A percentile compares a stretch with the other conserved stretches of the same genome.
These are phyloP conservation scores for Candida patagonica DNA, from an alignment of 805 yeast species.

Conservation along the genomic window DNA sequence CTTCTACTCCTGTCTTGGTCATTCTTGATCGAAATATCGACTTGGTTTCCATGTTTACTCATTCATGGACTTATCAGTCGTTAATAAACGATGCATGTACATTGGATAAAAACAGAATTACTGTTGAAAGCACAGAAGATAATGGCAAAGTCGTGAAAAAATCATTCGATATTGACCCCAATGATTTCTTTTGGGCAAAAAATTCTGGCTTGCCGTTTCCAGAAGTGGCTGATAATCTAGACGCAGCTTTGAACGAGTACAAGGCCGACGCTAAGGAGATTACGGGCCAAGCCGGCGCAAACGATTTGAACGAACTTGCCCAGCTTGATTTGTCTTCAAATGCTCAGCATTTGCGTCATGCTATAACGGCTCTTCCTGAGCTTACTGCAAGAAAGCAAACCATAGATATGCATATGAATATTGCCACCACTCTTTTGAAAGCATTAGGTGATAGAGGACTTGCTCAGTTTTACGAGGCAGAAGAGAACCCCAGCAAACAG, in stretches of 20 bases:
- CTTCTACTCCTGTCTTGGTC: slow-evolving; percentile 65
- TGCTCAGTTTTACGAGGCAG: slow-evolving; percentile 90
- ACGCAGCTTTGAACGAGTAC: slow-evolving; percentile 67
- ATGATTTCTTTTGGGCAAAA: slow-evolving; percentile 83
- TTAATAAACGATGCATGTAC: slow-evolving; percentile 88
- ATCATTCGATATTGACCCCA: slow-evolving; percentile 81
- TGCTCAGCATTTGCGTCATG: slow-evolving; percentile 41
- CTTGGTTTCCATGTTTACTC: slow-evolving; percentile 87
- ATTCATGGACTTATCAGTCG: slow-evolving; percentile 96
- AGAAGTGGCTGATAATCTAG: slow-evolving; percentile 97
- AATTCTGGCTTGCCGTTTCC: slow-evolving; percentile 91
- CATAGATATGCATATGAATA: slow-evolving; percentile 95
- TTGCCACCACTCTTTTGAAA: slow-evolving; percentile 71
- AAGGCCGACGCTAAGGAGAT: slow-evolving; percentile 82
- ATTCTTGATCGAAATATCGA: slow-evolving; percentile 84
- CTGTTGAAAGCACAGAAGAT: slow-evolving; percentile 26
- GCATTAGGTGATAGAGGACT: slow-evolving; percentile 79
- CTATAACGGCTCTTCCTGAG: slow-evolving; percentile 88
- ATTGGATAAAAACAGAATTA: slow-evolving; percentile 63
- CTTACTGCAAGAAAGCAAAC: slow-evolving; percentile 78
- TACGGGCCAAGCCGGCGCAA: slow-evolving; percentile 64
- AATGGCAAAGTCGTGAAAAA: slow-evolving; percentile 33
- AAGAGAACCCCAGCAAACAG: slow-evolving; percentile 54
- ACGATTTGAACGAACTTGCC: slow-evolving; percentile 67
- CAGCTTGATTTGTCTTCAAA: slow-evolving; percentile 29